Evolutionary conservation across 1,139 yeast genomes (phyloP), one percentile per base, ranked within the genome.

Genomic region (Kluyveromyces sp.): DNA sequence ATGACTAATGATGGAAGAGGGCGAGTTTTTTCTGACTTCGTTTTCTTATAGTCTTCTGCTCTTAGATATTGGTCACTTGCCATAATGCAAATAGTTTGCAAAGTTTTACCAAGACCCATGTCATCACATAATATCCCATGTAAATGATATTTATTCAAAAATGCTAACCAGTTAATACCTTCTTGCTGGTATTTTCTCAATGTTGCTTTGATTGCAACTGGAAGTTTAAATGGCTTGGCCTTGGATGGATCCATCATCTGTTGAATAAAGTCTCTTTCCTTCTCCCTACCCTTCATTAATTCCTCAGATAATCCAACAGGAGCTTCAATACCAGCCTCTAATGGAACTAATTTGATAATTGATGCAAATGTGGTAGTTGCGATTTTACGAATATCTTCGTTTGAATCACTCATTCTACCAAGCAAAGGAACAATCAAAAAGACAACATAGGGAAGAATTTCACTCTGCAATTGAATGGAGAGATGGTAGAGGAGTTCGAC

Each of bases 231-330:
- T 1, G 95, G 81, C 56, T 90, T 79, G 45, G 94, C 87, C 63
- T 90, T 89, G 5, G 89, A 73, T n/a, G 96, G 95, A 64, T 94
- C 97, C 89, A 94, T 87, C 97, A 94, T 92, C 63, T 94, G 98
- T 54, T 85, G 86, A 51, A 94, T 86, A 58, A 94, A 94, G 56
- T 87, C 96, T 61, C 99, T 79, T 65, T 94, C 98, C 49, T 87
- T 76, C 57, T 90, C 97, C 64, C 97, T 83, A 5, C 96, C 97
- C 57, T 75, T 85, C 50, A 92, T 72, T 46, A 94, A 73, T 45
- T 85, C 90, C 49, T 74, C 73, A 1, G 98, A 95, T 83, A 94
- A 81, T 51, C 90, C 96, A 47, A 80, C 83, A 1, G 98, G 98
- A 65, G 92, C 97, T 1, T 96, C 92, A 41, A 94, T 90, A 60